Conservation (phyloP, 495 filamentous ascomycete species). For the Alectoria sarmentosa region DNA sequence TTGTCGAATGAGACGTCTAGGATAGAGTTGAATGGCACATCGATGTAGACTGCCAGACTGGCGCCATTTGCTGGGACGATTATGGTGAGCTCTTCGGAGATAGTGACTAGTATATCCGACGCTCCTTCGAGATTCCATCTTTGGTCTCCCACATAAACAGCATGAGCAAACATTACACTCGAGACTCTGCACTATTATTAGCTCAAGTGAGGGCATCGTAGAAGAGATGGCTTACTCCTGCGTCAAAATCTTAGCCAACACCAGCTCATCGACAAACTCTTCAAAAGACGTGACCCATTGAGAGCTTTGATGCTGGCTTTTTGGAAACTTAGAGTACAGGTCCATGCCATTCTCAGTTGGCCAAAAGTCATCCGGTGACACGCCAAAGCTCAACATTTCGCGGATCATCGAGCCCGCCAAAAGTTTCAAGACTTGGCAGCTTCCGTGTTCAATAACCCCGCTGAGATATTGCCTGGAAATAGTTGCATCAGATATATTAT, state of each 20-base stretch:
- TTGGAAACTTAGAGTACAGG: conserved; percentile 14
- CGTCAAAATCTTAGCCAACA: neutral
- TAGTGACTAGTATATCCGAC: conserved; percentile 21
- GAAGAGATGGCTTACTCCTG: conserved; percentile 8
- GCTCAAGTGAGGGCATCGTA: neutral
- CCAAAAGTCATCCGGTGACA: conserved; percentile 15
- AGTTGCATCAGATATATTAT: neutral
- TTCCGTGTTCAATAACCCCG: conserved; percentile 7
- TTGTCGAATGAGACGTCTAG: neutral
- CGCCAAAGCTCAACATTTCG: conserved; percentile 12
- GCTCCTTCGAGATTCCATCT: conserved; percentile 11
- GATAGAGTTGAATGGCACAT: conserved; percentile 19
- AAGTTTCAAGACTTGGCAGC: conserved; percentile 17
- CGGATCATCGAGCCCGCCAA: conserved; percentile 22
- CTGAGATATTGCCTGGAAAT: conserved; percentile 6
- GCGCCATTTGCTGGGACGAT: conserved; percentile 15
- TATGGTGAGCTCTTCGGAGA: conserved; percentile 20
- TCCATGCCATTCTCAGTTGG: neutral
- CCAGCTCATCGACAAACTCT: conserved; percentile 18
- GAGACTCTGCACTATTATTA: conserved; percentile 10
- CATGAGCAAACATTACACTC: conserved; percentile 19
- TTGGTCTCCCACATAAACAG: conserved; percentile 4
- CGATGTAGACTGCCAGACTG: conserved; percentile 20
- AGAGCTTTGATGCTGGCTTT: conserved; percentile 7
- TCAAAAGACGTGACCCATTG: conserved; percentile 23